Conservation (phyloP, 495 filamentous ascomycete genomes). For the Oleoguttula mirabilis region DNA sequence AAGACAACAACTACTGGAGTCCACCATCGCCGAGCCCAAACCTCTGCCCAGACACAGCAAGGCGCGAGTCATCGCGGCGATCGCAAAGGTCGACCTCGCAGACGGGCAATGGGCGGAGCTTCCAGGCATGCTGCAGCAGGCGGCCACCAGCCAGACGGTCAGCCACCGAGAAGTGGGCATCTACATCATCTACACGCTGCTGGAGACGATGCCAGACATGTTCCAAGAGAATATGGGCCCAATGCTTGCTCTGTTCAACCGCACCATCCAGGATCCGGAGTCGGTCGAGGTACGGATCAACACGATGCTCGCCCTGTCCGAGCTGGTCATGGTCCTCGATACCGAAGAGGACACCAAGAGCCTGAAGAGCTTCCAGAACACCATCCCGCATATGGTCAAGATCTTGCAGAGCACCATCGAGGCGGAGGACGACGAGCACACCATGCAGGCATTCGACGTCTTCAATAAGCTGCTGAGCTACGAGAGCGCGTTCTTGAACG, state of each 20-base stretch:
- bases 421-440: slow-evolving; percentile 67
- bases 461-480: slow-evolving; percentile 92
- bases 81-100: slow-evolving; percentile 75
- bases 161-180: slow-evolving; percentile 78
- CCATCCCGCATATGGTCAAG: slow-evolving; percentile 77
- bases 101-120: slow-evolving; percentile 81
- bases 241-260: slow-evolving; percentile 71
- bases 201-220: slow-evolving; percentile 70
- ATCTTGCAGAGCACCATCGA: slow-evolving; percentile 76
- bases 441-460: slow-evolving; percentile 85
- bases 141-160: slow-evolving; percentile 56
- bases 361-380: slow-evolving; percentile 58
- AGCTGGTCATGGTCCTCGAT: slow-evolving; percentile 76
- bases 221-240: slow-evolving; percentile 65
- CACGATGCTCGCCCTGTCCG: slow-evolving; percentile 83
- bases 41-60: slow-evolving; percentile 70
- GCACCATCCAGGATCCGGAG: slow-evolving; percentile 81
- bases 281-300: slow-evolving; percentile 87
- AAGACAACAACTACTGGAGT: slow-evolving; percentile 67
- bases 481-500: slow-evolving; percentile 68
- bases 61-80: slow-evolving; percentile 73
- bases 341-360: slow-evolving; percentile 66
- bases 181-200: slow-evolving; percentile 82
- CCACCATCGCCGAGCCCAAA: slow-evolving; percentile 64
- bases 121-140: slow-evolving; percentile 58